phyloP scores from a whole-genome alignment of 495 filamentous ascomycete genomes.

The Pyrenula massariospora region DNA sequence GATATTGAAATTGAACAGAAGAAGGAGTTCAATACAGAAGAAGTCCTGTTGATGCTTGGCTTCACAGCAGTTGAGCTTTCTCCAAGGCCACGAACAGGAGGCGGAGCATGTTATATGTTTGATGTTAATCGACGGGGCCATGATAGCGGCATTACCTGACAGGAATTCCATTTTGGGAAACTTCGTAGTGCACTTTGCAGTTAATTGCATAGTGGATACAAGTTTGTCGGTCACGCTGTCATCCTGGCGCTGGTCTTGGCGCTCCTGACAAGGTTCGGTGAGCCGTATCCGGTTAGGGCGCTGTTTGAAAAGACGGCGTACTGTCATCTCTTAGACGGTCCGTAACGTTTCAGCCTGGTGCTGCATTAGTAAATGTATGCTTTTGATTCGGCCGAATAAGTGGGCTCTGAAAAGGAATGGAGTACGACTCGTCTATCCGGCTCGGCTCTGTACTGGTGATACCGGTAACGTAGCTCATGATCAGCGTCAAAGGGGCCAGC shows the following conservation, averaged over 20 bases:
- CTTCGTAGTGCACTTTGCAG: background rate
- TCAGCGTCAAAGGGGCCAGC: too few species aligned
- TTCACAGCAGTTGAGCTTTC: background rate
- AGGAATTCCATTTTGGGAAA: background rate
- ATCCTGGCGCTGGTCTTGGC: too few species aligned
- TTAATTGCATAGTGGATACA: background rate
- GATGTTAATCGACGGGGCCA: conserved; percentile 1
- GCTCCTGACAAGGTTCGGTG: too few species aligned
- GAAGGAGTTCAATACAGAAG: too few species aligned
- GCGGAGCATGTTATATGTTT: conserved; percentile 4
- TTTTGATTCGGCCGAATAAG: too few species aligned
- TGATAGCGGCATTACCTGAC: background rate
- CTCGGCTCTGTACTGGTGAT: too few species aligned
- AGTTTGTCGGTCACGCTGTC: too few species aligned
- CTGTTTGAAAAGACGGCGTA: background rate
- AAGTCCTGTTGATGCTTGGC: background rate
- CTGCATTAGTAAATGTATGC: too few species aligned
- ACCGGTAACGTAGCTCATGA: too few species aligned
- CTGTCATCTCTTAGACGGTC: background rate
- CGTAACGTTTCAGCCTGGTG: background rate
- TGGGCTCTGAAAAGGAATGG: too few species aligned
- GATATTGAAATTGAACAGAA: too few species aligned
- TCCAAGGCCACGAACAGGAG: background rate
- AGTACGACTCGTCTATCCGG: too few species aligned
- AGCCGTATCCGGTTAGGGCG: background rate